Base-by-base conservation (phyloP, 768 basidiomycete genomes). In the Calocera cornea region DNA sequence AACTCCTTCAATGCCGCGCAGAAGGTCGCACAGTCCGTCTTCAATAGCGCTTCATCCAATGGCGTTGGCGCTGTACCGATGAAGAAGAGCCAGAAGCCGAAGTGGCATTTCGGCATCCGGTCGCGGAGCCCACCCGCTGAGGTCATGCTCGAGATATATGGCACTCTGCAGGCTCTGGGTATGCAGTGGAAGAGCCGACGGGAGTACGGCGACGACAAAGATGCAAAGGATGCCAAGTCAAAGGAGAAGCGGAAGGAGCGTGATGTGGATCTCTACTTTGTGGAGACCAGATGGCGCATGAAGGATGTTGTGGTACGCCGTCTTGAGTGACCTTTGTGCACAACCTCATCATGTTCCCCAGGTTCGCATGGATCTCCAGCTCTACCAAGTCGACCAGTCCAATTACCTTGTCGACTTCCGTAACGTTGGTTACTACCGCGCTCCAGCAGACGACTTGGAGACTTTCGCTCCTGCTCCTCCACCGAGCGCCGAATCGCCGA, bases 331-430 rank as follows among this genome's bases (percentile, higher is more conserved):
- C 40, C 36, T 60, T 64, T 33, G 40, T 31, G 33, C 64, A 63
- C 8, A 27, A 29, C 16, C 31, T 49, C 33, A 60, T 67, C 54
- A 29, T 60, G 66, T 34, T 60, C 65, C 64, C 0, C 73, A 95
- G 93, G 86, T 97, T 5, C 81, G 97, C 38, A 97, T 97, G 94
- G 97, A 99, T 76, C 83, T 99, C 1, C 94, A 97, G 72, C 83
- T 98, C 41, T 99, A 98, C 76, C 90, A 92, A 83, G 92, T 99
- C 22, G 95, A 99, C 75, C 87, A 87, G 27, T 86, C 87, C 76
- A 97, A 97, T 78, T 98, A 97, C 77, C 84, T 99, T 33, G 97
- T 99, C 67, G 95, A 98, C 75, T 99, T 99, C 78, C 88, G 97
- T 72, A 95, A 98, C 80, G 92, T 97, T 76, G 94, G 92, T 75